Evolutionary conservation across 169 alveolate species (phyloP), one percentile per base, ranked within the genome.

Genomic region (Plasmodium fragile): DNA sequence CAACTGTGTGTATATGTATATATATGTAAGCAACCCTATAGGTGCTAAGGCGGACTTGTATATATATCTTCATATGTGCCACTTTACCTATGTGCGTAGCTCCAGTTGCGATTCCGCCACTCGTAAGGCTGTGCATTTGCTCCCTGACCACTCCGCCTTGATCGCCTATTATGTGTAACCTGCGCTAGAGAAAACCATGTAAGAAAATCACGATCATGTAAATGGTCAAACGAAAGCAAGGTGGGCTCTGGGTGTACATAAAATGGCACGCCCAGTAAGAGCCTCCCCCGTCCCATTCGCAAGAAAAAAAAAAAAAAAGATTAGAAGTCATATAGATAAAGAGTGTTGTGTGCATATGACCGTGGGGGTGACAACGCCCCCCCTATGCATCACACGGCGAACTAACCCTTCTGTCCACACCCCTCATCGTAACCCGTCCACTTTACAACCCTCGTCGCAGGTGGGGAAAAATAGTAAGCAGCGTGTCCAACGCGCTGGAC

Each of bases 381-480:
- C 59, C 59, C 59, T 8, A 13, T 49, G 59, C 4, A 22, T 49
- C 22, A 49, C 22, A 49, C 8, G 8, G 3, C 22, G 7, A 65
- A 65, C 1, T 65, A 65, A 65, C 11, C 28, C 25, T 2, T 22
- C 5, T 25, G 11, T 1, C 16, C 75, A 59, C n/a, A 6, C 75
- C 75, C 25, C 10, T 18, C 32, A 4, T 59, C 4, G 73, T 34
- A 59, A 18, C 13, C 13, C 73, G 34, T 59, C 34, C 73, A 55
- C 32, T 1, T 59, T 45, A 1, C 55, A 8, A 45, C n/a, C 5
- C 55, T 7, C 55, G 4, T 2, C 55, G 1, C 30, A 89, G 94
- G 99, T 98, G 99, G 99, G 99, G 98, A 95, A 98, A 97, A 95
- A 93, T 98, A 41, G 98, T 97, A 78, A 97, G 97, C 95, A 96